These are phyloP conservation scores for Epichloe gansuensis DNA, from an alignment of 2,329 filamentous ascomycete species.

Conservation along the genomic window DNA sequence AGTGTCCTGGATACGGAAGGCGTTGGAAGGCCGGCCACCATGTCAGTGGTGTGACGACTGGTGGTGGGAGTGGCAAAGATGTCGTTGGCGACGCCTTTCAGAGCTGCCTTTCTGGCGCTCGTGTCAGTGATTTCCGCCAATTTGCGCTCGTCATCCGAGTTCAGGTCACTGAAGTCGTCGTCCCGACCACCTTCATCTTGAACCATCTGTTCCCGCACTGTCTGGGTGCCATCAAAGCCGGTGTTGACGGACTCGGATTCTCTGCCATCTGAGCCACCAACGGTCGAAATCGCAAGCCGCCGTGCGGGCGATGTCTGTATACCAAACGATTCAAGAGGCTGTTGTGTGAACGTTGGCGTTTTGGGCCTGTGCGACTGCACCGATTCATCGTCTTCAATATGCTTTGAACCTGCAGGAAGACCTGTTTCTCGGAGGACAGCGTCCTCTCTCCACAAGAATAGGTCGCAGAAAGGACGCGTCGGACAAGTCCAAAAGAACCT, in stretches of 20 bases:
- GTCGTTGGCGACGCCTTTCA: constrained; percentile 2
- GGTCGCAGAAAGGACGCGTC: constrained; percentile 23
- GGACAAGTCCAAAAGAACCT: constrained; percentile 30
- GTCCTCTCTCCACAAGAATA: constrained; percentile 33
- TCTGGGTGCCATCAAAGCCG: neutral
- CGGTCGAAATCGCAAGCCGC: neutral
- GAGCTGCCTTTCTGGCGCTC: constrained; percentile 16
- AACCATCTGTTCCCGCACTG: constrained; percentile 2
- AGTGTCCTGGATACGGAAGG: constrained; percentile 24
- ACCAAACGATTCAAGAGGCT: constrained; percentile 17
- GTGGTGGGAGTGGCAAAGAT: constrained; percentile 16
- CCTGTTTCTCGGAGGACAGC: constrained; percentile 20
- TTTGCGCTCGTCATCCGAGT: constrained; percentile 27
- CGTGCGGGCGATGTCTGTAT: constrained; percentile 14
- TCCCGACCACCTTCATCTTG: constrained; percentile 15
- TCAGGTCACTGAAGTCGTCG: constrained; percentile 21
- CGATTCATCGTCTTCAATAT: neutral
- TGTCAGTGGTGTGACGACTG: constrained; percentile 11
- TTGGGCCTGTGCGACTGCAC: constrained; percentile 10
- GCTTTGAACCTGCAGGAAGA: constrained; percentile 5
- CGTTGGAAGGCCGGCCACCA: constrained; percentile 16
- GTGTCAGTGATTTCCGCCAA: constrained; percentile 23
- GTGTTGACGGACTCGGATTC: neutral
- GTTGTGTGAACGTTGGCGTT: constrained; percentile 18
- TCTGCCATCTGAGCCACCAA: neutral